Percentiles rank a stretch among this genome's conserved stretches.
Evolutionary conservation across 768 basidiomycete genomes (phyloP).

Genomic region (Chiua virens): DNA sequence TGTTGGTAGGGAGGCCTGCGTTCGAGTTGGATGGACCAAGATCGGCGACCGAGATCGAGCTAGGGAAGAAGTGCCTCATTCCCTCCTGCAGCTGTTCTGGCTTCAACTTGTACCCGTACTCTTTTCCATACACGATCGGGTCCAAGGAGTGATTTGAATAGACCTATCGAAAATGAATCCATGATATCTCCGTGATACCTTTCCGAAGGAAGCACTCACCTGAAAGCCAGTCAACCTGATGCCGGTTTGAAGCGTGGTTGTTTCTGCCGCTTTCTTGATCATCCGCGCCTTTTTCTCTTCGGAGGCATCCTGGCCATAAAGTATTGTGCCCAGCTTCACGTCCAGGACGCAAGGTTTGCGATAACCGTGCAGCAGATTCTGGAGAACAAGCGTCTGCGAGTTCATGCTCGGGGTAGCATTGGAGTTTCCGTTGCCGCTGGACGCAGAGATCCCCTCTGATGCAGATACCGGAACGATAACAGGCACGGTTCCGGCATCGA

Average conservation of each 20-base stretch:
- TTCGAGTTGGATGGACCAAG: slow-evolving; percentile 10
- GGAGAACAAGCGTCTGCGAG: slow-evolving; percentile 75
- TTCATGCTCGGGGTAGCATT: neutral
- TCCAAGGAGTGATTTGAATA: slow-evolving; percentile 58
- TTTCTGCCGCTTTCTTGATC: slow-evolving; percentile 63
- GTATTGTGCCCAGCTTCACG: slow-evolving; percentile 86
- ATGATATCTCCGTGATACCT: neutral
- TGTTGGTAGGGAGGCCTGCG: slow-evolving; percentile 53
- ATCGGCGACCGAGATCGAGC: slow-evolving; percentile 27
- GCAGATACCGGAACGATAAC: slow-evolving; percentile 25
- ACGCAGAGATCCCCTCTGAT: slow-evolving; percentile 47
- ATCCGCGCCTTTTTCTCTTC: slow-evolving; percentile 80
- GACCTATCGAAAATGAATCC: slow-evolving; percentile 47
- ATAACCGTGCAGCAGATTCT: slow-evolving; percentile 79
- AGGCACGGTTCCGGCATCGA: slow-evolving; percentile 4
- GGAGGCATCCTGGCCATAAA: slow-evolving; percentile 70
- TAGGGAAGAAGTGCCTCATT: slow-evolving; percentile 77
- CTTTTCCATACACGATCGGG: slow-evolving; percentile 66
- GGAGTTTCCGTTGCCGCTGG: neutral
- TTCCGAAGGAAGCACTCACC: slow-evolving; percentile 45
- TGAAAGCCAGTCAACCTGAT: slow-evolving; percentile 88
- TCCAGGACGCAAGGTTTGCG: slow-evolving; percentile 84
- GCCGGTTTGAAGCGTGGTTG: slow-evolving; percentile 77
- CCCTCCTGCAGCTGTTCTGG: slow-evolving; percentile 71
- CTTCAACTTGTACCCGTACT: slow-evolving; percentile 77